Percentiles rank a stretch among this genome's conserved stretches.
Evolutionary conservation across 768 basidiomycete species (phyloP).

Genomic region (Steccherinum ochraceum): DNA sequence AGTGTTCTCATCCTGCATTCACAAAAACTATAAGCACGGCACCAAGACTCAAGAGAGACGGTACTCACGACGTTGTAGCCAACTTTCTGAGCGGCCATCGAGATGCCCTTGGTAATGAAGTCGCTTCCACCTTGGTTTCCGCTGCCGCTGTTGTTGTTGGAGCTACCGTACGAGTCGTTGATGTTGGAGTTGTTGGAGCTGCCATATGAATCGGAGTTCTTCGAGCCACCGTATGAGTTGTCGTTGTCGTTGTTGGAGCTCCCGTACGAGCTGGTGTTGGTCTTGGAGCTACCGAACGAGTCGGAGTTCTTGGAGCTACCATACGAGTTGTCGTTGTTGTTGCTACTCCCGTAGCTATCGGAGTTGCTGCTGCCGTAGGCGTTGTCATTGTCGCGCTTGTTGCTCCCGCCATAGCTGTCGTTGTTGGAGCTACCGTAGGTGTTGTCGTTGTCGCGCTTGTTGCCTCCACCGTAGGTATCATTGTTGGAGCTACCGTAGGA

Average conservation of each 20-base stretch:
- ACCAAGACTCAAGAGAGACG: too few species aligned
- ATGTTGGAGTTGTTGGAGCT: slow-evolving; percentile 1
- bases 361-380: slow-evolving; percentile 3
- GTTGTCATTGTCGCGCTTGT: slow-evolving; percentile 3
- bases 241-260: slow-evolving; percentile 2
- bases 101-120: slow-evolving; percentile 31
- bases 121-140: slow-evolving; percentile 19
- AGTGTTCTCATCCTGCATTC: slow-evolving; percentile 24
- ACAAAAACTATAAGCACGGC: neutral
- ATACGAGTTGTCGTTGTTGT: slow-evolving; percentile 13
- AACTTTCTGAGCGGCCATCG: slow-evolving; percentile 24
- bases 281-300: slow-evolving; percentile 3
- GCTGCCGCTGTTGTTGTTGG: slow-evolving; percentile 15
- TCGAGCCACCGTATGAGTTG: slow-evolving; percentile 1
- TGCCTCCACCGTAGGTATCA: slow-evolving; percentile 8
- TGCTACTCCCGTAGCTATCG: neutral
- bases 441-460: too few species aligned
- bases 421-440: slow-evolving; percentile 6
- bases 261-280: slow-evolving; percentile 10
- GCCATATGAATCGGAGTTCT: slow-evolving; percentile 3
- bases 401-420: slow-evolving; percentile 6
- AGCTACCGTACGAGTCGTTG: slow-evolving; percentile 16
- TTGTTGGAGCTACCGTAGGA: slow-evolving; percentile 3
- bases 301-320: slow-evolving; percentile 17
- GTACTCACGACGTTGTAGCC: slow-evolving; percentile 37